phyloP scores from a whole-genome alignment of 192 early-diverging fungal species.

The Entomortierella beljakovae region DNA sequence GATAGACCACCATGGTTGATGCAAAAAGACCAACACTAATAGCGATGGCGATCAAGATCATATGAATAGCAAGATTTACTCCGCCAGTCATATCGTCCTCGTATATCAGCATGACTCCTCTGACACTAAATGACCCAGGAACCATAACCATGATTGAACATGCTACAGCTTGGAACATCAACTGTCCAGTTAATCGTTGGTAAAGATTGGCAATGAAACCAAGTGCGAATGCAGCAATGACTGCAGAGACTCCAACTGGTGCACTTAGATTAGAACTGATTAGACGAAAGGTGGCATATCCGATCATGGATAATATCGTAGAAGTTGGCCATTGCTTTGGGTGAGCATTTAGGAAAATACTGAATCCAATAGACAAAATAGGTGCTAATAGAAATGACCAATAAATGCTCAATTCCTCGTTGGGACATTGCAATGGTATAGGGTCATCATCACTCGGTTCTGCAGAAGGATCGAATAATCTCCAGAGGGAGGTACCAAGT shows the following conservation, averaged over 20 bases:
- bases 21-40: constrained; percentile 78
- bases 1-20: constrained; percentile 70
- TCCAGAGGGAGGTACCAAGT: constrained; percentile 69
- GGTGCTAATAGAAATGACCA: constrained; percentile 64
- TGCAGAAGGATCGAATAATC: constrained; percentile 58
- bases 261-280: constrained; percentile 64
- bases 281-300: constrained; percentile 72
- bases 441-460: constrained; percentile 2
- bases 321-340: constrained; percentile 79
- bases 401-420: constrained; percentile 18
- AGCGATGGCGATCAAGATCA: constrained; percentile 68
- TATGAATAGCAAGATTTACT: constrained; percentile 40
- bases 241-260: constrained; percentile 61
- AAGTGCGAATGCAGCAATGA: constrained; percentile 74
- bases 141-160: constrained; percentile 84
- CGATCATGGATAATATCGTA: constrained; percentile 74
- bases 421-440: too few relatives aligned
- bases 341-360: constrained; percentile 60
- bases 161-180: constrained; percentile 86
- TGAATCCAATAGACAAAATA: constrained; percentile 64
- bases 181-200: constrained; percentile 74
- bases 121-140: constrained; percentile 79
- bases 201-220: constrained; percentile 84
- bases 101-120: constrained; percentile 60
- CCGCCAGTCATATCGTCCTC: constrained; percentile 40